phyloP scores from a whole-genome alignment of 805 yeast genomes.

The Barnettozyma siamensis region DNA sequence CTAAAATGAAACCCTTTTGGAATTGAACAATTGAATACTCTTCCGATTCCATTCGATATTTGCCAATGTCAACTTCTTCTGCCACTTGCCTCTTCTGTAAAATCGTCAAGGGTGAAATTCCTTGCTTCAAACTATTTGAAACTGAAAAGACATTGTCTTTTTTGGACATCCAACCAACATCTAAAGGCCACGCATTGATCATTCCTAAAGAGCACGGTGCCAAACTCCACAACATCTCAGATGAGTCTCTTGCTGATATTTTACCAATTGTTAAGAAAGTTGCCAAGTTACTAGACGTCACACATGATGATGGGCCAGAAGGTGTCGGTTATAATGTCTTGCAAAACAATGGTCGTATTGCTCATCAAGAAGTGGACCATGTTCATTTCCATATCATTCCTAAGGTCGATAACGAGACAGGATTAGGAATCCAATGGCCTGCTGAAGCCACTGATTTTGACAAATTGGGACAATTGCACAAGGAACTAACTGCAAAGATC shows the following conservation, averaged over 20 bases:
- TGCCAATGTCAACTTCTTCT: constrained; percentile 16
- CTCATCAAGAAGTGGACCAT: constrained; percentile 93
- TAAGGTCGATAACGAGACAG: constrained; percentile 65
- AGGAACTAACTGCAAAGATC: constrained; percentile 45
- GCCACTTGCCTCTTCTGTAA: constrained; percentile 88
- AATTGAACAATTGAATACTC: neutral
- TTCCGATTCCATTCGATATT: too few relatives aligned
- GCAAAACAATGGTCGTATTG: constrained; percentile 92
- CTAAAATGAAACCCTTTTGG: too few relatives aligned
- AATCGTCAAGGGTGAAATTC: constrained; percentile 90
- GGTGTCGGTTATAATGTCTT: constrained; percentile 81
- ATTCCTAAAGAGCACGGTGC: constrained; percentile 95
- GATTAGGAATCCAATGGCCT: constrained; percentile 95
- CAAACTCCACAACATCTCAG: constrained; percentile 87
- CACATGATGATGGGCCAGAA: constrained; percentile 55
- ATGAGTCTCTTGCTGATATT: constrained; percentile 79
- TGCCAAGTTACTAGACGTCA: constrained; percentile 64
- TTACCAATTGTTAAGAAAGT: constrained; percentile 86
- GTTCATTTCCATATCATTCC: constrained; percentile 97
- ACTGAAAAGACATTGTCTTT: constrained; percentile 79
- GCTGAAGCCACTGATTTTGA: constrained; percentile 71
- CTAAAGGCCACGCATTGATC: constrained; percentile 82
- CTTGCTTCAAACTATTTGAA: constrained; percentile 84
- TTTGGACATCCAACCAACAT: constrained; percentile 88
- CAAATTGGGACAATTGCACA: constrained; percentile 61